A percentile compares a stretch with the other conserved stretches of the same genome.
Evolutionary conservation across 306 rosid genomes (phyloP).

Genomic region (Cicer chorassanicum): DNA sequence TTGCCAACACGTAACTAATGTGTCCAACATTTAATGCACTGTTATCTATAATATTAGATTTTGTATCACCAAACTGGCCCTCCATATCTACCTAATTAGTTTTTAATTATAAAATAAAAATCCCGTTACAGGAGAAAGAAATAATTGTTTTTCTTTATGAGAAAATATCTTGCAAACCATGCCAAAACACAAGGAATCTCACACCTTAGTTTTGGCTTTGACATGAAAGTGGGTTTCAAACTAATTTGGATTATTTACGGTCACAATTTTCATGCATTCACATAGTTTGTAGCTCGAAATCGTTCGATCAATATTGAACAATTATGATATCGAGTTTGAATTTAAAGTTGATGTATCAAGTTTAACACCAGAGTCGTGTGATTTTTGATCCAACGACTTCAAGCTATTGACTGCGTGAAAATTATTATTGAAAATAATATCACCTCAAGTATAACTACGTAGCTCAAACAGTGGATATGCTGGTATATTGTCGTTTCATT

Average conservation of each 20-base stretch:
- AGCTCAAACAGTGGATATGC: background rate
- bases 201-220: background rate
- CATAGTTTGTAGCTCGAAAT: background rate
- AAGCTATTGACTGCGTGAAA: background rate
- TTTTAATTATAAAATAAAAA: constrained; percentile 28
- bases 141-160: background rate
- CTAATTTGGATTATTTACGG: background rate
- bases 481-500: constrained; percentile 8
- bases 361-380: background rate
- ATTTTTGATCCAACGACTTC: background rate
- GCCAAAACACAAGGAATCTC: background rate
- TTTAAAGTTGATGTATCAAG: background rate
- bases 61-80: constrained; percentile 36
- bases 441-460: background rate
- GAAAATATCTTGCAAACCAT: constrained; percentile 36
- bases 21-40: constrained; percentile 8
- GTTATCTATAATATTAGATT: constrained; percentile 18
- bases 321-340: background rate
- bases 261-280: background rate
- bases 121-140: constrained; percentile 36
- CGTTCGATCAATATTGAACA: background rate
- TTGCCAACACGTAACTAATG: constrained; percentile 29
- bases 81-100: constrained; percentile 30
- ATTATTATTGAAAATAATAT: background rate
- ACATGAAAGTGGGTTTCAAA: background rate